Evolutionary conservation across 1,284 basidiomycete species (phyloP).

Genomic region (Ganoderma sp.): DNA sequence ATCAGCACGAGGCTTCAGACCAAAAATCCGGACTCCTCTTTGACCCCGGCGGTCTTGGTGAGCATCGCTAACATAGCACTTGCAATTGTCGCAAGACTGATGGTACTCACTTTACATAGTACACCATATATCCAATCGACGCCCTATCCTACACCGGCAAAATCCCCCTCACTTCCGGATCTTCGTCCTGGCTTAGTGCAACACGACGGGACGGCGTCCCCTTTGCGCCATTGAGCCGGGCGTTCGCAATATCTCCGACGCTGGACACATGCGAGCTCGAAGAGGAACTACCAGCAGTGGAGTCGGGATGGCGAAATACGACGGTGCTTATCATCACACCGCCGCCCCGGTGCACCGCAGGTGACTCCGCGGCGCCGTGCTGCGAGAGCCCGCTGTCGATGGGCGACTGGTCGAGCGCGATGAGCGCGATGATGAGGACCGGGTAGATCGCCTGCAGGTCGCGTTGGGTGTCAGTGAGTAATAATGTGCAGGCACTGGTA

Average conservation of each 20-base stretch:
- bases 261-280: background rate
- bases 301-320: background rate
- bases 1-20: background rate
- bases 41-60: no score
- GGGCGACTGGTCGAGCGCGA: constrained; percentile 5
- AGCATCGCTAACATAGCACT: background rate
- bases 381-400: background rate
- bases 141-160: background rate
- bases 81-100: background rate
- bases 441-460: constrained; percentile 8
- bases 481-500: no score
- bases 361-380: background rate
- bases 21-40: no score
- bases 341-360: background rate
- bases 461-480: no score
- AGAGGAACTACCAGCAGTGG: background rate
- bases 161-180: background rate
- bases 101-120: background rate
- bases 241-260: background rate
- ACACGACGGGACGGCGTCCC: background rate
- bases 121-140: no score
- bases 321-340: background rate
- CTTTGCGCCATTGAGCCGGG: background rate
- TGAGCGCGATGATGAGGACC: constrained; percentile 3
- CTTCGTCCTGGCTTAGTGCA: background rate